Evolutionary conservation across 2,329 filamentous ascomycete species (phyloP).

Genomic region (Colletotrichum nymphaeae): DNA sequence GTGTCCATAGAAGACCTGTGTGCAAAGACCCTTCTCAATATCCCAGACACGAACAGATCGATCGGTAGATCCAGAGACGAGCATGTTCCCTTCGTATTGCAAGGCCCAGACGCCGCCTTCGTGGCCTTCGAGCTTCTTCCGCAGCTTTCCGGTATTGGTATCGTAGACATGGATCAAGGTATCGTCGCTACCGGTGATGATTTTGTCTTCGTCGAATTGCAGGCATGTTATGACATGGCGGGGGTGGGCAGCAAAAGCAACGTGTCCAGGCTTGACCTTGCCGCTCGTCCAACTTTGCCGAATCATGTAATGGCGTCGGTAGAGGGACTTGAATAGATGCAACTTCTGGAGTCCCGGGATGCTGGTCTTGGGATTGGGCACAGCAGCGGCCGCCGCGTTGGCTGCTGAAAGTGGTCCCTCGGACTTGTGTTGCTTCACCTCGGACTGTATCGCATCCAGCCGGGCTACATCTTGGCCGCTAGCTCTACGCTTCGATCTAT

Average conservation of each 20-base stretch:
- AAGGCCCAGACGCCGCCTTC: slow-evolving; percentile 98
- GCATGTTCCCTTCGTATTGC: slow-evolving; percentile 93
- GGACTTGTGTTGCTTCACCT: slow-evolving; percentile 65
- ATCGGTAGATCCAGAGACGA: slow-evolving; percentile 97
- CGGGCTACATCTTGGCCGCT: slow-evolving; percentile 59
- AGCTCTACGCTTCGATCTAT: slow-evolving; percentile 65
- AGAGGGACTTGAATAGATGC: slow-evolving; percentile 96
- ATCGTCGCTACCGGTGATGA: slow-evolving; percentile 96
- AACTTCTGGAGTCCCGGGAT: slow-evolving; percentile 82
- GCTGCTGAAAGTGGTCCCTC: slow-evolving; percentile 90
- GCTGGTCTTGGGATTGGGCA: slow-evolving; percentile 85
- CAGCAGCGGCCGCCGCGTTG: slow-evolving; percentile 82
- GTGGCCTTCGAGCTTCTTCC: slow-evolving; percentile 88
- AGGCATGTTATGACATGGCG: slow-evolving; percentile 97
- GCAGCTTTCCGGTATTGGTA: slow-evolving; percentile 89
- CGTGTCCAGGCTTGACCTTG: slow-evolving; percentile 85
- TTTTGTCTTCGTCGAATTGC: slow-evolving; percentile 98
- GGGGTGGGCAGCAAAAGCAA: slow-evolving; percentile 96
- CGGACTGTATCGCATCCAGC: slow-evolving; percentile 53
- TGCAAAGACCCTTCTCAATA: slow-evolving; percentile 91
- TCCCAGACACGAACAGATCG: slow-evolving; percentile 99
- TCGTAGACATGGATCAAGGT: slow-evolving; percentile 98
- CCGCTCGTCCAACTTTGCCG: slow-evolving; percentile 92
- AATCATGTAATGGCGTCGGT: slow-evolving; percentile 92
- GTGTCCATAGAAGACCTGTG: slow-evolving; percentile 96